Conservation (phyloP, 352 stramenopile genomes). For the Globisporangium recalcitrans region DNA sequence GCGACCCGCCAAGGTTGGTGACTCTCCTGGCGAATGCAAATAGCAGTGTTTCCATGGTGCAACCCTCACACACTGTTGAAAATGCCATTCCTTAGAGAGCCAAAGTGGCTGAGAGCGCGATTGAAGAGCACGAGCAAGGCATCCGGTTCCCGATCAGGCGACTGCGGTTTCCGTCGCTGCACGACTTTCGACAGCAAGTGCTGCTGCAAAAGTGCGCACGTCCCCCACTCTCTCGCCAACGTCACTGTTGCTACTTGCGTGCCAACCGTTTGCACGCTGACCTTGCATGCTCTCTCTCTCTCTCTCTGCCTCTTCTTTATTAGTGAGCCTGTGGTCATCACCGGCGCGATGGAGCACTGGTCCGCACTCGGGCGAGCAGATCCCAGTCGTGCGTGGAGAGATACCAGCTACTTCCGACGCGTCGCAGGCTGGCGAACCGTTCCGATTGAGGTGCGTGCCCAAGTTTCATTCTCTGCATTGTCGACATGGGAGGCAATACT, state of each 20-base stretch:
- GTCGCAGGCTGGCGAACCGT: slow-evolving; percentile 74
- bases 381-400: slow-evolving; percentile 39
- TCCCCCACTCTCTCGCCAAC: no score
- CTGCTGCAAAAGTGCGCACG: slow-evolving; percentile 46
- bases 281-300: neutral
- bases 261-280: no score
- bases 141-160: slow-evolving; percentile 36
- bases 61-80: no score
- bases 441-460: slow-evolving; percentile 60
- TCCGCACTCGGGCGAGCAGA: slow-evolving; percentile 51
- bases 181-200: slow-evolving; percentile 42
- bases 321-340: slow-evolving; percentile 73
- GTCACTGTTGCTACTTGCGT: neutral
- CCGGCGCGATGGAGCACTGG: slow-evolving; percentile 75
- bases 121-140: slow-evolving; percentile 2
- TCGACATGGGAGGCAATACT: neutral
- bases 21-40: neutral
- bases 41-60: no score
- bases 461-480: neutral
- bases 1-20: slow-evolving; percentile 12
- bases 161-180: slow-evolving; percentile 54
- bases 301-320: neutral
- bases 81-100: slow-evolving; percentile 1
- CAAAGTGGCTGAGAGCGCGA: neutral
- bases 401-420: slow-evolving; percentile 63